Conservation (phyloP, 345 rosid genomes). For the Citrus glauca region DNA sequence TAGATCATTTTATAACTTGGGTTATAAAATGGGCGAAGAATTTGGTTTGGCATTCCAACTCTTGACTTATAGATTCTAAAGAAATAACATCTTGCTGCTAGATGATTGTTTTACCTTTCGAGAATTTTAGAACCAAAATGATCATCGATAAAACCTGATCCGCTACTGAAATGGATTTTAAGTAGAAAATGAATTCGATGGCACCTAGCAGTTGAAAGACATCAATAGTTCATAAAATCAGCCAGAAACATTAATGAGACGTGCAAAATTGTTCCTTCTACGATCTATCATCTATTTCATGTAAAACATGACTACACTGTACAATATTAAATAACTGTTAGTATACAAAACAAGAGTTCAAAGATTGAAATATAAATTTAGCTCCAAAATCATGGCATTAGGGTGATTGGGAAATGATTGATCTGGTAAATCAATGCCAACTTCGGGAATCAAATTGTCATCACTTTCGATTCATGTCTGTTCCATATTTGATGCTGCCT, state of each 20-base stretch:
- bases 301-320: background rate
- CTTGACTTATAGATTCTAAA: too few relatives aligned
- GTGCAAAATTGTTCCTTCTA: background rate
- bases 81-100: background rate
- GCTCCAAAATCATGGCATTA: background rate
- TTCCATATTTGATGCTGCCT: conserved; percentile 40
- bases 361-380: background rate
- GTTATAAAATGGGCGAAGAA: too few relatives aligned
- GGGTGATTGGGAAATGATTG: background rate
- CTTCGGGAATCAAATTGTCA: background rate
- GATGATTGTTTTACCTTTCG: background rate
- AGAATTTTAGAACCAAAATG: background rate
- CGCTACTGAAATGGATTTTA: background rate
- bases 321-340: background rate
- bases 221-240: background rate
- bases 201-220: background rate
- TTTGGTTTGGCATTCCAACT: background rate
- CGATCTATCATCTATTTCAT: background rate
- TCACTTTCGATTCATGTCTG: conserved; percentile 3
- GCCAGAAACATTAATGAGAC: background rate
- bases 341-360: background rate
- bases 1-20: background rate
- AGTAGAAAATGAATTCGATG: too few relatives aligned
- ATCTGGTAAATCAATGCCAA: background rate
- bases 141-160: background rate